These are phyloP conservation scores for Kregervanrija pseudodelftensis DNA, from an alignment of 805 yeast species.

Conservation along the genomic window DNA sequence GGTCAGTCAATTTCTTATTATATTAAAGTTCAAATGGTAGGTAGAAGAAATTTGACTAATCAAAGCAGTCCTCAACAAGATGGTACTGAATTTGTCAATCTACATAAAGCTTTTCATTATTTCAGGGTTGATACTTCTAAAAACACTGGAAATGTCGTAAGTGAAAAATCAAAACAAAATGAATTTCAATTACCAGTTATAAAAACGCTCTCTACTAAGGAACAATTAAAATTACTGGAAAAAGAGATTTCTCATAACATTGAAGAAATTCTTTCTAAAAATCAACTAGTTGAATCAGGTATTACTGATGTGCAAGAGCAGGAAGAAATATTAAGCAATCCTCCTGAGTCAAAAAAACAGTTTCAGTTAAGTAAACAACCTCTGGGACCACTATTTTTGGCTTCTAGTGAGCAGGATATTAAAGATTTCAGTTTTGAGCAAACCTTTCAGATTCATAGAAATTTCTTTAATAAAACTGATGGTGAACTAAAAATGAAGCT, in stretches of 20 bases:
- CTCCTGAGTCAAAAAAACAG: constrained; percentile 1
- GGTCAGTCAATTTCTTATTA: constrained; percentile 40
- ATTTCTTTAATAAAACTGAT: constrained; percentile 2
- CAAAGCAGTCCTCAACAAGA: neutral
- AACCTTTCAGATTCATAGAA: neutral
- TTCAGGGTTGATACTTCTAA: constrained; percentile 13
- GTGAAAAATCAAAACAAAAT: neutral
- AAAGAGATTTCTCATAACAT: constrained; percentile 3
- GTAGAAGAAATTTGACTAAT: constrained; percentile 26
- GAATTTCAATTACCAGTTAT: neutral
- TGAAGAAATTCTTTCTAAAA: constrained; percentile 2
- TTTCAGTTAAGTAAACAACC: neutral
- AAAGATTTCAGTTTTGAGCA: constrained; percentile 1
- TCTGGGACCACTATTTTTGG: neutral
- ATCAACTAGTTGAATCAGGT: constrained; percentile 3
- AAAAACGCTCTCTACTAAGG: neutral
- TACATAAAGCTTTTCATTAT: constrained; percentile 9
- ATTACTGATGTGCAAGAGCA: constrained; percentile 1
- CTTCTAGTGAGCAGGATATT: constrained; percentile 4
- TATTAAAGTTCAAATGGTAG: constrained; percentile 47
- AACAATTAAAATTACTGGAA: constrained; percentile 6
- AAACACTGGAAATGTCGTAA: neutral
- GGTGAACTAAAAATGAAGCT: constrained; percentile 5
- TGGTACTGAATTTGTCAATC: constrained; percentile 11
- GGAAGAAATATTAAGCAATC: constrained; percentile 3